A percentile compares a stretch with the other conserved stretches of the same genome.
Evolutionary conservation across 768 basidiomycete genomes (phyloP).

Genomic region (Astraeus odoratus): DNA sequence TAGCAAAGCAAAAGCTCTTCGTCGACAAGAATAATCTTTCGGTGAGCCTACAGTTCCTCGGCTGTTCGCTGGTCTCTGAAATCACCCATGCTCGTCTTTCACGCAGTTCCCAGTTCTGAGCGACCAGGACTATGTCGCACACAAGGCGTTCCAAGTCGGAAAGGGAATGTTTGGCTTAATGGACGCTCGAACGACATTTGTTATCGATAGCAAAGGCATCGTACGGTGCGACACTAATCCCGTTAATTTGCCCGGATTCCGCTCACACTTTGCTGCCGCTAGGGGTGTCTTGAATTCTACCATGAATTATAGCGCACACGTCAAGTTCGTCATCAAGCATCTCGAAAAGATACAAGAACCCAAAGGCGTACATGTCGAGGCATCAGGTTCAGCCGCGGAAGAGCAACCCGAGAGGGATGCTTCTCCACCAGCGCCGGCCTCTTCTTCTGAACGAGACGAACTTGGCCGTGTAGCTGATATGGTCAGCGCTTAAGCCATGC

Average conservation of each 20-base stretch:
- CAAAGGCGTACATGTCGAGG: background rate
- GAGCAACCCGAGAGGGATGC: background rate
- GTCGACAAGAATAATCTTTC: constrained; percentile 64
- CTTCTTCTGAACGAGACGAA: constrained; percentile 10
- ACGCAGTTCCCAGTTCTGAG: constrained; percentile 72
- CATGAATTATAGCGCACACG: constrained; percentile 58
- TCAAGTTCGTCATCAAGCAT: constrained; percentile 66
- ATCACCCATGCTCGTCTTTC: background rate
- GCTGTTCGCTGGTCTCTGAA: background rate
- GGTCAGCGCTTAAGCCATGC: constrained; percentile 11
- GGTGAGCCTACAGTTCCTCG: constrained; percentile 29
- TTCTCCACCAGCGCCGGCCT: constrained; percentile 4
- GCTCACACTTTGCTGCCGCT: background rate
- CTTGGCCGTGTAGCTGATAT: constrained; percentile 17
- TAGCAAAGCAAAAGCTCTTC: constrained; percentile 68
- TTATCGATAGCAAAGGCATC: constrained; percentile 66
- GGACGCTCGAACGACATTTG: constrained; percentile 63
- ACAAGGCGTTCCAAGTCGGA: constrained; percentile 60
- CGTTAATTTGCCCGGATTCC: background rate
- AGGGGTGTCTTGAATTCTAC: constrained; percentile 57
- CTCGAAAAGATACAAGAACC: constrained; percentile 39
- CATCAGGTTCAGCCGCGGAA: background rate
- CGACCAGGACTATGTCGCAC: constrained; percentile 54
- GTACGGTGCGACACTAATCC: constrained; percentile 40
- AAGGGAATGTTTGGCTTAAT: constrained; percentile 61